Base-by-base conservation (phyloP, 176 grass and related monocot species). In the Miscanthus lutarioriparius region DNA sequence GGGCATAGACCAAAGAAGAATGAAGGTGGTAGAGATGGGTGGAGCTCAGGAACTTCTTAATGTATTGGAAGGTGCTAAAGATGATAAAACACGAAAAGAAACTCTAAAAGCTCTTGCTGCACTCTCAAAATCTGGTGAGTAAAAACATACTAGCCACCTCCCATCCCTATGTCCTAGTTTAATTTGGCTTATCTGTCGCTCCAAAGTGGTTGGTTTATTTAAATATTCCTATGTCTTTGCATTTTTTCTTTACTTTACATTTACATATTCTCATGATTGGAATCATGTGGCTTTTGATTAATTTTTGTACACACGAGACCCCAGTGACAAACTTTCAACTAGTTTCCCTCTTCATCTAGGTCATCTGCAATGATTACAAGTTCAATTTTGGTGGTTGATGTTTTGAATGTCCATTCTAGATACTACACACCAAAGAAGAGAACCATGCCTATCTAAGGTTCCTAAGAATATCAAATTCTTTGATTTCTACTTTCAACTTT, bases 61-160 rank as follows among this genome's bases (percentile, higher is more conserved):
- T 80, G 87, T 93, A 76, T 83, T 98, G 66, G 87, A 92, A 85
- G 80, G 22, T 82, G 93, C 89, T 74, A 90, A 92, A 88, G 96
- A 98, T 89, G 93, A 95, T 36, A 98, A 95, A 80, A 98, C 96
- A 75, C 89, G 93, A 2, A 98, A 93, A 87, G 54, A 95, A 89
- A 78, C 86, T 67, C 83, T 98, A 54, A 93, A 91, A 86, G 76
- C 89, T 90, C 91, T 98, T 32, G 64, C 83, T 87, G 89, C 86
- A 80, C 87, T 98, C 86, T 89, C 93, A 40, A 87, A 92, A 51
- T 98, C 89, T 36, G 83, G 96, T 98, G 48, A 82, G 88, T 68
- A 56, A 67, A 83, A 87, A 25, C 58, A 77, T 70, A 51, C 32
- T 23, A 27, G 7, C 36, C 7, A 27, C 66, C 40, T 83, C n/a